phyloP scores from a whole-genome alignment of 2,329 filamentous ascomycete species.

The Exophiala oligosperma region DNA sequence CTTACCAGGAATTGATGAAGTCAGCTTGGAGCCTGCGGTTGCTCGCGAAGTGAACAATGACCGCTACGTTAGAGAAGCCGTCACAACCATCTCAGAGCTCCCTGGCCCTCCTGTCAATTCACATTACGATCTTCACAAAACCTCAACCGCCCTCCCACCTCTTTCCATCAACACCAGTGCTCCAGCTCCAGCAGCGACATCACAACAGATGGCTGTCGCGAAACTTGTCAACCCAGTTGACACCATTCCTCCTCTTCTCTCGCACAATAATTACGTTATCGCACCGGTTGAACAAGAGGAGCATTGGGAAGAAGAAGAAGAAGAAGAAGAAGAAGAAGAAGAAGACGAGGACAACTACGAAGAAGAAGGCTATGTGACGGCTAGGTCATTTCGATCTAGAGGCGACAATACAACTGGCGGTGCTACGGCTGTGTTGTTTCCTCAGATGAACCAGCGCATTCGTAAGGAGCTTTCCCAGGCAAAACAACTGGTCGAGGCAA shows the following conservation, averaged over 20 bases:
- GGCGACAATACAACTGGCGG: slow-evolving; percentile 71
- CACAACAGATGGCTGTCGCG: slow-evolving; percentile 21
- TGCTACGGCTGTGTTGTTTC: slow-evolving; percentile 67
- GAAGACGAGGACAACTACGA: slow-evolving; percentile 70
- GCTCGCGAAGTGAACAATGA: slow-evolving; percentile 18
- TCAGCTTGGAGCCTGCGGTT: slow-evolving; percentile 19
- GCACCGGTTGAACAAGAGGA: slow-evolving; percentile 61
- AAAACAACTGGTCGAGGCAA: slow-evolving; percentile 65
- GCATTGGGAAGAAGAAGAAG: slow-evolving; percentile 70
- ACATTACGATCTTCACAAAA: slow-evolving; percentile 3
- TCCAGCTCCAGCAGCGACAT: slow-evolving; percentile 3
- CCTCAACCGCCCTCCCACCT: not conserved
- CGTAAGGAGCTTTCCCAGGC: slow-evolving; percentile 71
- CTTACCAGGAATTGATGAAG: slow-evolving; percentile 26
- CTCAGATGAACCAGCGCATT: slow-evolving; percentile 67
- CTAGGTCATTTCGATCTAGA: slow-evolving; percentile 73
- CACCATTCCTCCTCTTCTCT: slow-evolving; percentile 15
- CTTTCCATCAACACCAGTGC: not conserved
- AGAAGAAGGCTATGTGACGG: slow-evolving; percentile 71
- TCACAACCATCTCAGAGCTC: slow-evolving; percentile 9
- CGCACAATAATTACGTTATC: slow-evolving; percentile 25
- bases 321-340: slow-evolving; percentile 70
- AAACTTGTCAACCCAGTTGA: slow-evolving; percentile 17
- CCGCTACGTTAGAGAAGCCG: slow-evolving; percentile 2
- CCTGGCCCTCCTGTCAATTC: slow-evolving; percentile 5